Percentiles rank a stretch among this genome's conserved stretches.
Evolutionary conservation across 2,329 filamentous ascomycete species (phyloP).

Genomic region (Penicillium hordei): DNA sequence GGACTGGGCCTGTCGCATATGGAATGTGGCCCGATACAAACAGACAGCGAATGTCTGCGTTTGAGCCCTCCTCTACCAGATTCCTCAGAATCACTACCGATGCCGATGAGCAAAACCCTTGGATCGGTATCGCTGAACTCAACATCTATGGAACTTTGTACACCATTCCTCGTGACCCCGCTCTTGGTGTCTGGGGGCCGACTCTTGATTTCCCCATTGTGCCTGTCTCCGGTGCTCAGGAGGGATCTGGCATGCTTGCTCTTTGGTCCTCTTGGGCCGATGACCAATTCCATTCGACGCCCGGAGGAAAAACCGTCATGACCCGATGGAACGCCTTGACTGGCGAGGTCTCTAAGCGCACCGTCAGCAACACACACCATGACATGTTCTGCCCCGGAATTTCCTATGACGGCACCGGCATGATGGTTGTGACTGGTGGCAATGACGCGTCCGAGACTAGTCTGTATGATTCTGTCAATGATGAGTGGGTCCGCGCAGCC

Average conservation of each 20-base stretch:
- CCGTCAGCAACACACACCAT: constrained; percentile 26
- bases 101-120: background rate
- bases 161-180: constrained; percentile 14
- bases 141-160: constrained; percentile 12
- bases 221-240: constrained; percentile 25
- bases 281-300: constrained; percentile 16
- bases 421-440: constrained; percentile 57
- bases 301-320: constrained; percentile 21
- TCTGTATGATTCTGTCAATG: constrained; percentile 36
- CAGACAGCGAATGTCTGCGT: constrained; percentile 11
- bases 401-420: constrained; percentile 50
- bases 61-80: constrained; percentile 8
- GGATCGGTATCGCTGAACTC: constrained; percentile 11
- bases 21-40: constrained; percentile 13
- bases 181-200: constrained; percentile 27
- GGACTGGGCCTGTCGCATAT: constrained; percentile 10
- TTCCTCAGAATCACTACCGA: constrained; percentile 8
- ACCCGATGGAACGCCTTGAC: constrained; percentile 15
- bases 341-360: constrained; percentile 12
- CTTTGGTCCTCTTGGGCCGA: constrained; percentile 22
- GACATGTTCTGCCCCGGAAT: constrained; percentile 48
- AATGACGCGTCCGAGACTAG: constrained; percentile 51
- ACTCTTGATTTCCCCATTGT: constrained; percentile 31
- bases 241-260: constrained; percentile 15
- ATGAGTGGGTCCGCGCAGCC: constrained; percentile 35